Evolutionary conservation across 129 eudicot genomes (phyloP).

Genomic region (Daucus carota): DH1_v3.0 NC_030384.2:19887501-19888000

Average conservation of each 20-base stretch:
- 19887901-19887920: neutral
- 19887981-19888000: neutral
- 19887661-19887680: conserved; percentile 98
- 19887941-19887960: neutral
- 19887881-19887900: too few species aligned
- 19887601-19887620: conserved; percentile 6
- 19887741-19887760: neutral
- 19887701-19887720: conserved; percentile 91
- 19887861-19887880: too few species aligned
- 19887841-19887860: neutral
- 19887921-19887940: neutral
- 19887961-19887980: too few species aligned
- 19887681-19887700: conserved; percentile 95
- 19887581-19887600: neutral
- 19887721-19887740: conserved; percentile 56
- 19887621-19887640: conserved; percentile 93
- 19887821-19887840: neutral
- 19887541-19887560: neutral
- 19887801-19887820: neutral
- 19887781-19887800: neutral
- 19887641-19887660: conserved; percentile 95
- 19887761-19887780: neutral
- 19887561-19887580: neutral
- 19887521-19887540: neutral
- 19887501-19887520: neutral